These are phyloP conservation scores for Clavariopsis aquatica DNA, from an alignment of 495 filamentous ascomycete species.

Conservation along the genomic window DNA sequence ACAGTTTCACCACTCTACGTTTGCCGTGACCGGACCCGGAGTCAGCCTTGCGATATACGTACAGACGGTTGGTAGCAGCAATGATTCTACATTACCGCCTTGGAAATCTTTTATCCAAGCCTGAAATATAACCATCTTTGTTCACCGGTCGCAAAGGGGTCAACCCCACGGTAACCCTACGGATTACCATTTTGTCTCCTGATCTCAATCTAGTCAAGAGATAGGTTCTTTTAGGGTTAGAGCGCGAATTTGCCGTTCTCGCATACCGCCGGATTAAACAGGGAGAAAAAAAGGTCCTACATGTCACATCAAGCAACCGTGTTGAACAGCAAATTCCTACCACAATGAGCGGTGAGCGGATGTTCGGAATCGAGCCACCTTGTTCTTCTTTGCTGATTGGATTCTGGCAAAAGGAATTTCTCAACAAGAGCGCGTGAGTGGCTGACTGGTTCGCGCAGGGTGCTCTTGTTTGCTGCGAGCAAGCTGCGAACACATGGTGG, in stretches of 20 bases:
- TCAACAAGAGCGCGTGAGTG: slow-evolving; percentile 1
- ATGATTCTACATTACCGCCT: not conserved
- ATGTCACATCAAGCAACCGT: not conserved
- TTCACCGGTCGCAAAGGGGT: not conserved
- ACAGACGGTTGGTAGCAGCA: not conserved
- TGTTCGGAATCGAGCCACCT: not conserved
- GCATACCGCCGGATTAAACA: not conserved
- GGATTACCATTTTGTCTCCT: not conserved
- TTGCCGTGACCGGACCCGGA: not conserved
- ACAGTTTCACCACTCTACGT: slow-evolving; percentile 1
- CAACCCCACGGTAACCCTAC: not conserved
- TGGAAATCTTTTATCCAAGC: not conserved
- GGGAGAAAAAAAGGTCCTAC: too few relatives aligned
- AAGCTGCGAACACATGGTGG: not conserved
- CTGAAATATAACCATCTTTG: not conserved
- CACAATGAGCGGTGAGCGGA: not conserved
- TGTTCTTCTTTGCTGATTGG: not conserved
- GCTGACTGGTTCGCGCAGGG: not conserved
- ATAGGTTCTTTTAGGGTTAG: not conserved
- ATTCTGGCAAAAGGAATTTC: not conserved
- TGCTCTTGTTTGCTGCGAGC: slow-evolving; percentile 1
- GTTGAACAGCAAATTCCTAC: not conserved
- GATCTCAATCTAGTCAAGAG: not conserved
- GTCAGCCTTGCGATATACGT: not conserved
- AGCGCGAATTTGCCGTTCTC: not conserved